phyloP scores from a whole-genome alignment of 495 filamentous ascomycete genomes.

The Hypoxylon cercidicola region DNA sequence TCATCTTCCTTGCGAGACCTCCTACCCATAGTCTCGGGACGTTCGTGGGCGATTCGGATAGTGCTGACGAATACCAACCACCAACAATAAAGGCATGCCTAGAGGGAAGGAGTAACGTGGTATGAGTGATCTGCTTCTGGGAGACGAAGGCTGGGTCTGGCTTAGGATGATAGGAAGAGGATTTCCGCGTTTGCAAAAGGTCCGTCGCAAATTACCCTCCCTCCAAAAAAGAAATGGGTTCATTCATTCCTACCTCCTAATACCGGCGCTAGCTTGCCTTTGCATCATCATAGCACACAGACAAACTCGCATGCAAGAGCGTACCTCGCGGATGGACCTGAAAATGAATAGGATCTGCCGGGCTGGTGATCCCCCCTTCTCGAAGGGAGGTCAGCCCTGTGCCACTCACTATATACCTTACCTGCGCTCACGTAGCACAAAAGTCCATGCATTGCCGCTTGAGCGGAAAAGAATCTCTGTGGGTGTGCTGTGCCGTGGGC shows the following conservation, averaged over 20 bases:
- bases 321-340: too few species aligned
- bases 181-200: slow-evolving; percentile 9
- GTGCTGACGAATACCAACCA: neutral
- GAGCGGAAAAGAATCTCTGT: slow-evolving; percentile 4
- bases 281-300: slow-evolving; percentile 12
- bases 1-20: slow-evolving; percentile 20
- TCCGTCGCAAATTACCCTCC: slow-evolving; percentile 4
- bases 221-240: neutral
- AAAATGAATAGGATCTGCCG: slow-evolving; percentile 16
- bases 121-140: neutral
- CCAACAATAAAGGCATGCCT: too few species aligned
- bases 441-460: slow-evolving; percentile 31
- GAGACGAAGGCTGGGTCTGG: neutral
- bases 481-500: slow-evolving; percentile 28
- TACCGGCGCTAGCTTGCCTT: too few species aligned
- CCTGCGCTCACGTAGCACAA: slow-evolving; percentile 16
- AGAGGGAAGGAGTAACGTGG: neutral
- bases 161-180: slow-evolving; percentile 1
- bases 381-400: slow-evolving; percentile 14
- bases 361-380: slow-evolving; percentile 11
- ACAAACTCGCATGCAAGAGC: too few species aligned
- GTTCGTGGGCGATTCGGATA: slow-evolving; percentile 8
- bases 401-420: neutral
- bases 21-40: slow-evolving; percentile 34
- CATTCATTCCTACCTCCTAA: neutral